Conservation (phyloP, 768 basidiomycete genomes). For the Auricularia sp. region DNA sequence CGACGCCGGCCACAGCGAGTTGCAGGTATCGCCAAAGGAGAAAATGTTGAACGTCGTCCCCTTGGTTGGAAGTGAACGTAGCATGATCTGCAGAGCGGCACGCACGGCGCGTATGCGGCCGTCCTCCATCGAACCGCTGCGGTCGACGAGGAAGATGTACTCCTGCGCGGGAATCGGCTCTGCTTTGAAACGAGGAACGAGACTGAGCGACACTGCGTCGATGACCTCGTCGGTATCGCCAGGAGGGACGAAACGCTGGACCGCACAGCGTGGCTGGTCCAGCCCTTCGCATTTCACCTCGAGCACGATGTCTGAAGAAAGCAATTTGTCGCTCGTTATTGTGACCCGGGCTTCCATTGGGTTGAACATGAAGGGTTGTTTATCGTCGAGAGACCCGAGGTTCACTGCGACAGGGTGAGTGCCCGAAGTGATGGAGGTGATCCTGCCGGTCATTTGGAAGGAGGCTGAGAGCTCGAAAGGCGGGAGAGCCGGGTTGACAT, state of each 20-base stretch:
- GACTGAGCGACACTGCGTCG: constrained; percentile 32
- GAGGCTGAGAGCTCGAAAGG: constrained; percentile 7
- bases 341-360: neutral
- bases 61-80: constrained; percentile 26
- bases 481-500: neutral
- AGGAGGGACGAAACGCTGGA: constrained; percentile 20
- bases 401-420: constrained; percentile 8
- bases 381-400: constrained; percentile 23
- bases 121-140: constrained; percentile 45
- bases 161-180: constrained; percentile 37
- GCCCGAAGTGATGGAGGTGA: constrained; percentile 12
- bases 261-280: constrained; percentile 47
- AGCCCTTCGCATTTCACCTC: constrained; percentile 37
- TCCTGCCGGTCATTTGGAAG: constrained; percentile 9
- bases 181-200: constrained; percentile 42
- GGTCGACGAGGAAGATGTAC: constrained; percentile 51
- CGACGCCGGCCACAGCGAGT: constrained; percentile 28
- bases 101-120: neutral
- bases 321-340: constrained; percentile 27
- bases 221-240: neutral
- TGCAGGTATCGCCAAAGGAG: constrained; percentile 32
- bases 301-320: constrained; percentile 42
- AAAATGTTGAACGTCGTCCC: constrained; percentile 46
- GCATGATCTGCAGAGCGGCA: constrained; percentile 32
- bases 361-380: constrained; percentile 22